These are phyloP conservation scores for Aspergillus sp. DNA, from an alignment of 2,329 filamentous ascomycete species.

Conservation along the genomic window DNA sequence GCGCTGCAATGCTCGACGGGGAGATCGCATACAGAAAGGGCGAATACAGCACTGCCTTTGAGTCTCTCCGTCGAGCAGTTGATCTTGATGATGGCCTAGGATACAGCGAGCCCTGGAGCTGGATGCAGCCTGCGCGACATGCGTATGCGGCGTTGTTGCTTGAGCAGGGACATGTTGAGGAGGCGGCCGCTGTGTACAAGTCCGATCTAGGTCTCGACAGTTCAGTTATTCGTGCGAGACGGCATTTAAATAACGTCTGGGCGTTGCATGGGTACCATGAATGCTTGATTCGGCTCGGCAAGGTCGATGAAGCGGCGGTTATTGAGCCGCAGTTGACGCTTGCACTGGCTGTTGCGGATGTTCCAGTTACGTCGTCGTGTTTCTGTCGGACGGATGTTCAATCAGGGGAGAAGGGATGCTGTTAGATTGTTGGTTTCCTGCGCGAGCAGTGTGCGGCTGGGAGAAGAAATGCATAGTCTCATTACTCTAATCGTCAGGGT, in stretches of 20 bases:
- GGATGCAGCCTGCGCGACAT: slow-evolving; percentile 76
- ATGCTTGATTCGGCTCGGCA: slow-evolving; percentile 63
- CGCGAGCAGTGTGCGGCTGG: no score
- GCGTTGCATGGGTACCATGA: slow-evolving; percentile 74
- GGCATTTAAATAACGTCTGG: slow-evolving; percentile 77
- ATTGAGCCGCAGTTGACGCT: slow-evolving; percentile 56
- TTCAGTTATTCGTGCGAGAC: slow-evolving; percentile 66
- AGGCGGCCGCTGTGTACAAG: slow-evolving; percentile 62
- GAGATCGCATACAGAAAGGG: slow-evolving; percentile 69
- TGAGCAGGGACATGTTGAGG: slow-evolving; percentile 63
- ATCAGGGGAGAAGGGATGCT: background rate
- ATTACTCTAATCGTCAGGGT: background rate
- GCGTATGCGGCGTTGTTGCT: slow-evolving; percentile 71
- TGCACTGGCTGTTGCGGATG: slow-evolving; percentile 63
- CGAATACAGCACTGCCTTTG: slow-evolving; percentile 54
- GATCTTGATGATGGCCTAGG: slow-evolving; percentile 65
- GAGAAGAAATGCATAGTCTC: no score
- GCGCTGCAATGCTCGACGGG: slow-evolving; percentile 69
- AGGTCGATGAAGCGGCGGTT: slow-evolving; percentile 51
- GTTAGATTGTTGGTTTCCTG: background rate
- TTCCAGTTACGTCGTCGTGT: slow-evolving; percentile 62
- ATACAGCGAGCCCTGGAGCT: slow-evolving; percentile 77
- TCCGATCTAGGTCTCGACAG: slow-evolving; percentile 65
- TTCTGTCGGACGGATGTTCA: slow-evolving; percentile 49
- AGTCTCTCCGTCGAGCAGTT: slow-evolving; percentile 62